Conservation (phyloP, 164 flowering plant genomes). For the Vitis labrusca region DNA sequence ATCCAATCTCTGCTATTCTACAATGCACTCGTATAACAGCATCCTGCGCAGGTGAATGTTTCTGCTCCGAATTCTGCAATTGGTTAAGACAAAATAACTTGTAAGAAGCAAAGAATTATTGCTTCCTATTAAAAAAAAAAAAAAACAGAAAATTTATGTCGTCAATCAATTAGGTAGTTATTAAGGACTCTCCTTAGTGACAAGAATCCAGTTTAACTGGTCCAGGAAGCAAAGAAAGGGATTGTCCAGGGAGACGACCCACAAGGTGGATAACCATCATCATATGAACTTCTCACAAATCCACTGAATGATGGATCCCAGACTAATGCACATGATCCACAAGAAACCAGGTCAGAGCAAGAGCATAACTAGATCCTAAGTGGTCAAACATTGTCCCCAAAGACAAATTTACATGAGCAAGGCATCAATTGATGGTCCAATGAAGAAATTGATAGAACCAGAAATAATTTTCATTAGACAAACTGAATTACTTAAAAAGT, state of each 20-base stretch:
- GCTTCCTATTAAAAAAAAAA: no score
- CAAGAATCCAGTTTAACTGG: not conserved
- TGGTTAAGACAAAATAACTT: slow-evolving; percentile 1
- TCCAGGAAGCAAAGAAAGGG: not conserved
- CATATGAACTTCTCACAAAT: not conserved
- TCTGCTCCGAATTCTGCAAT: slow-evolving; percentile 45
- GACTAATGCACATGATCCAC: no score
- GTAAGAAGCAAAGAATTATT: not conserved
- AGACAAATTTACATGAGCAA: not conserved
- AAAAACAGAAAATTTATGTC: no score
- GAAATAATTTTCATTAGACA: no score
- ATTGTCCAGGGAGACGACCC: not conserved
- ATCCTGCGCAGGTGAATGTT: slow-evolving; percentile 60
- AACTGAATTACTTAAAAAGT: no score
- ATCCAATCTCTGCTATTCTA: slow-evolving; percentile 48
- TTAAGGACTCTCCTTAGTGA: no score
- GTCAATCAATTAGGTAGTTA: no score
- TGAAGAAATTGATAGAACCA: no score
- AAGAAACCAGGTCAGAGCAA: not conserved
- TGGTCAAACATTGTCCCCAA: not conserved
- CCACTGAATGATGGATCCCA: not conserved
- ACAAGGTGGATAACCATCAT: not conserved
- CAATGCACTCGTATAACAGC: slow-evolving; percentile 59
- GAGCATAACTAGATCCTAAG: no score
- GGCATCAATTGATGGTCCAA: not conserved